Conservation (phyloP, 176 grass and related monocot genomes). For the sorghum (Sorghum bicolor) region Sorghum_bicolor_NCBIv3 NC_012877.2:57492001-57492500, state of each 20-base stretch:
- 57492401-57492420: neutral
- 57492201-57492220: no score
- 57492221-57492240: neutral
- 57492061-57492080: neutral
- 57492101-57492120: neutral
- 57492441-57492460: neutral
- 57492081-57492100: neutral
- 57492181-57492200: fast-evolving
- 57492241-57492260: neutral
- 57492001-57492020: neutral
- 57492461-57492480: neutral
- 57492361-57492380: neutral
- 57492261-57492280: no score
- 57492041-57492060: neutral
- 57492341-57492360: neutral
- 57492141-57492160: neutral
- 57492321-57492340: neutral
- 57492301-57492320: neutral
- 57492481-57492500: neutral
- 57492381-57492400: neutral
- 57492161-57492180: neutral
- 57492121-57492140: neutral
- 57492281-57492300: fast-evolving
- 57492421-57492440: neutral
- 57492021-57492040: neutral